Evolutionary conservation across 352 stramenopile genomes (phyloP).

Genomic region (Aphanomyces invadans): DNA sequence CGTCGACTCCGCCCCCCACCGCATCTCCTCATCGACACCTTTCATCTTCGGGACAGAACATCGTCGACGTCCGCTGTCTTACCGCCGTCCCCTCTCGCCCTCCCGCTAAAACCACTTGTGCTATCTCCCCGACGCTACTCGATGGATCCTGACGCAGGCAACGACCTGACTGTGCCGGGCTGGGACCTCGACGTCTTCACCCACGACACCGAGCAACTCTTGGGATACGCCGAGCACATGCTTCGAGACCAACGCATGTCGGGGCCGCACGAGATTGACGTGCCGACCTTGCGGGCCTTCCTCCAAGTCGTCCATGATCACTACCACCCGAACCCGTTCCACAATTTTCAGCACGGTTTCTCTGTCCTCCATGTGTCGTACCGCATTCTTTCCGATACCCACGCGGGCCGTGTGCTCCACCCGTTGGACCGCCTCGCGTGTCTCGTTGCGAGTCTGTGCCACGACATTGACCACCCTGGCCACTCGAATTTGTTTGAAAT

Average conservation of each 20-base stretch:
- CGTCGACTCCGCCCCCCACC: constrained; percentile 41
- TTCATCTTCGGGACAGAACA: constrained; percentile 17
- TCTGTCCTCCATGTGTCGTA: constrained; percentile 83
- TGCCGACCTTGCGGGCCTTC: constrained; percentile 61
- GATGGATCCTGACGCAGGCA: background rate
- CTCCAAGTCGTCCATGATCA: constrained; percentile 72
- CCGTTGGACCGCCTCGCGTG: constrained; percentile 79
- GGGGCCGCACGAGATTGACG: constrained; percentile 48
- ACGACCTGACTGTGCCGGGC: constrained; percentile 16
- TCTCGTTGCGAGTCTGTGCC: constrained; percentile 78
- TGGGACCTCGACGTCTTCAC: constrained; percentile 82
- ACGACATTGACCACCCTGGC: constrained; percentile 88
- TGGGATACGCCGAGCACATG: constrained; percentile 59
- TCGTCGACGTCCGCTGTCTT: background rate
- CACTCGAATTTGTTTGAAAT: constrained; percentile 88
- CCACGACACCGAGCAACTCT: constrained; percentile 40
- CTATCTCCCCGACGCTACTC: background rate
- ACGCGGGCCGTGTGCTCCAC: constrained; percentile 53
- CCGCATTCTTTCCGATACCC: constrained; percentile 66
- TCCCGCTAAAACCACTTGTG: background rate
- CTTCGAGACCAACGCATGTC: constrained; percentile 68
- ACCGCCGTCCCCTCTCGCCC: background rate
- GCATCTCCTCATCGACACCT: constrained; percentile 50
- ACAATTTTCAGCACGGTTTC: constrained; percentile 88
- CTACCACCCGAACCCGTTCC: constrained; percentile 85